Evolutionary conservation across 805 yeast genomes (phyloP).

Genomic region (Kodamaea nitidulidarum): DNA sequence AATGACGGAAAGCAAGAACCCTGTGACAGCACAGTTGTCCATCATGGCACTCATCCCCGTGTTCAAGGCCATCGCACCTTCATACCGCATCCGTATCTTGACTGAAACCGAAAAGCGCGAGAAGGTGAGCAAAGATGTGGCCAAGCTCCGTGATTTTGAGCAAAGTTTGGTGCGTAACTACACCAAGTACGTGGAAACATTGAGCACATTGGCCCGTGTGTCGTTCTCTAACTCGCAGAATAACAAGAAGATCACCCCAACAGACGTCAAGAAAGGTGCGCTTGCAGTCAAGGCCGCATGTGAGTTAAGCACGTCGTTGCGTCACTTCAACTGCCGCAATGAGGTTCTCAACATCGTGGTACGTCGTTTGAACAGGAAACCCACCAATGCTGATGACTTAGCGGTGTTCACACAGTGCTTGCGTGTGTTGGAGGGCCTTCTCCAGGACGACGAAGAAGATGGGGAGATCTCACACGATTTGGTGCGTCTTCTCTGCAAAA

Average conservation of each 20-base stretch:
- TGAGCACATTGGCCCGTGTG: slow-evolving; percentile 42
- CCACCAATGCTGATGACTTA: slow-evolving; percentile 44
- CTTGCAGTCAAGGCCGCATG: slow-evolving; percentile 75
- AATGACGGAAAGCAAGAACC: slow-evolving; percentile 65
- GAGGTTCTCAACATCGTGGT: slow-evolving; percentile 67
- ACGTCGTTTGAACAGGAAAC: slow-evolving; percentile 62
- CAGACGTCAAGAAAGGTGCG: slow-evolving; percentile 45
- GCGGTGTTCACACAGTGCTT: slow-evolving; percentile 56
- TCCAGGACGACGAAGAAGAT: slow-evolving; percentile 68
- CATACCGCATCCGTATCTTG: slow-evolving; percentile 79
- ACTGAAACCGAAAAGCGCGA: slow-evolving; percentile 78
- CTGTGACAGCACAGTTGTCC: slow-evolving; percentile 65
- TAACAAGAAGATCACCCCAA: slow-evolving; percentile 25
- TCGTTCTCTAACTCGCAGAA: slow-evolving; percentile 36
- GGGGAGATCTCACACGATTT: slow-evolving; percentile 81
- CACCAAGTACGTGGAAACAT: slow-evolving; percentile 56
- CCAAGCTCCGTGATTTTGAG: slow-evolving; percentile 73
- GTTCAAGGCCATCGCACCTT: slow-evolving; percentile 81
- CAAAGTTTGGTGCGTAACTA: slow-evolving; percentile 70
- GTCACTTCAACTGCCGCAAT: slow-evolving; percentile 77
- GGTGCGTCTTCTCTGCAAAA: slow-evolving; percentile 61
- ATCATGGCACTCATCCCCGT: slow-evolving; percentile 78
- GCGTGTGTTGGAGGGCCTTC: slow-evolving; percentile 61
- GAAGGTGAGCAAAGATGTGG: slow-evolving; percentile 79
- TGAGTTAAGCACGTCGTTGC: slow-evolving; percentile 59